phyloP scores from a whole-genome alignment of 208 protist genomes.

The Plasmodiophora brassicae region DNA sequence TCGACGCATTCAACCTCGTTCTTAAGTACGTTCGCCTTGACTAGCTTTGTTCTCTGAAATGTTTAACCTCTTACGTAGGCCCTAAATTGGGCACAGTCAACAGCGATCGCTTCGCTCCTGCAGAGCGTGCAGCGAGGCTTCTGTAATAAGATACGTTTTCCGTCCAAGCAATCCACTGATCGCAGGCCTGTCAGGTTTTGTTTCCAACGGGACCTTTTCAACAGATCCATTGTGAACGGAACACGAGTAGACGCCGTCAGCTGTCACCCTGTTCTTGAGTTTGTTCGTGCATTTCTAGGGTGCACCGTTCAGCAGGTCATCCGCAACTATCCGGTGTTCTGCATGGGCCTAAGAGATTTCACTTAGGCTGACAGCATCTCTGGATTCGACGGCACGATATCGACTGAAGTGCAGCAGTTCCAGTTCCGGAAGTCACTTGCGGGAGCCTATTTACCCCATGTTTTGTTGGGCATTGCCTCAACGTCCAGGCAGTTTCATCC shows the following conservation, averaged over 20 bases:
- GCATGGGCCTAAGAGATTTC: too few relatives aligned
- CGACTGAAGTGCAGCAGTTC: too few relatives aligned
- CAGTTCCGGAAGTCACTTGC: background rate
- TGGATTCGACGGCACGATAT: too few relatives aligned
- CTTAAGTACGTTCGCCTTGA: background rate
- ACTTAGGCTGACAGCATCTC: too few relatives aligned
- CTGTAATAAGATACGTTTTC: background rate
- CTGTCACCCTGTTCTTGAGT: background rate
- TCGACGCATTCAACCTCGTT: background rate
- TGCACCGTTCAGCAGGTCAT: too few relatives aligned
- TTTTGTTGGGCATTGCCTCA: background rate
- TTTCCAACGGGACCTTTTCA: conserved; percentile 24
- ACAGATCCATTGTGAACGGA: background rate
- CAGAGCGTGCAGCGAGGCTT: background rate
- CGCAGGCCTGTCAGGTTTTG: background rate
- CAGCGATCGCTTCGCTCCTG: background rate
- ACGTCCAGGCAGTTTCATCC: background rate
- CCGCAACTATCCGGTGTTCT: too few relatives aligned
- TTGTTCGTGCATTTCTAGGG: too few relatives aligned
- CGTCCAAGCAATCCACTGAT: background rate
- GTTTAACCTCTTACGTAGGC: too few relatives aligned
- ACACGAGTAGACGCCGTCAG: background rate
- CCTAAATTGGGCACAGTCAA: too few relatives aligned
- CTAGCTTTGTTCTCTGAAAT: too few relatives aligned
- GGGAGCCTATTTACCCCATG: background rate